Percentiles rank a stretch among this genome's conserved stretches.
Evolutionary conservation across 176 grass and related monocot genomes (phyloP).

Genomic region (Secale cereale): DNA sequence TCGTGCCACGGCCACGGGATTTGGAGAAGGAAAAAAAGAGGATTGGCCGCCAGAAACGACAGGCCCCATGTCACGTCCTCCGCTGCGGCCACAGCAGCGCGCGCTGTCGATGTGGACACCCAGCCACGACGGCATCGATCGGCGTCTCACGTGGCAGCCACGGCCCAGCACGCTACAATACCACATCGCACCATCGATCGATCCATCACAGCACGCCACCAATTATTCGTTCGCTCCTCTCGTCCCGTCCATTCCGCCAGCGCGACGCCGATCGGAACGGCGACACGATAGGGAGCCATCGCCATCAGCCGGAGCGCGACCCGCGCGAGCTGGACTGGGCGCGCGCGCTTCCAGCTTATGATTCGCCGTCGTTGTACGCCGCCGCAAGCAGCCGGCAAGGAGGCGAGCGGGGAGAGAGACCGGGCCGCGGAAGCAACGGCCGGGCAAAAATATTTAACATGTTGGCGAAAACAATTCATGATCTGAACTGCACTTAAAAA

Average conservation of each 20-base stretch:
- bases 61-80: neutral
- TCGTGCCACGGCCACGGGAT: neutral
- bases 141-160: constrained; percentile 1
- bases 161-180: neutral
- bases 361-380: neutral
- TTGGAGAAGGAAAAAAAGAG: neutral
- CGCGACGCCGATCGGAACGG: neutral
- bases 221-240: neutral
- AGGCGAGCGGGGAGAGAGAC: neutral
- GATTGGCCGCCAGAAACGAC: neutral
- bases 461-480: no score
- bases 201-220: neutral
- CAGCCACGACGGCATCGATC: no score
- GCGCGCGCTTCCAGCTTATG: neutral
- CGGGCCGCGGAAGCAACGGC: neutral
- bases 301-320: neutral
- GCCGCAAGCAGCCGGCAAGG: neutral
- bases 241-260: neutral
- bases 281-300: neutral
- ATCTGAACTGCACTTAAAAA: no score
- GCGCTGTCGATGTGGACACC: neutral
- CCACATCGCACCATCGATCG: neutral
- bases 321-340: no score
- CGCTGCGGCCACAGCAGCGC: neutral
- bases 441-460: no score